Percentiles rank a stretch among this genome's conserved stretches.
These are phyloP conservation scores for Diatrype stigma DNA, from an alignment of 2,329 filamentous ascomycete genomes.

Conservation along the genomic window DNA sequence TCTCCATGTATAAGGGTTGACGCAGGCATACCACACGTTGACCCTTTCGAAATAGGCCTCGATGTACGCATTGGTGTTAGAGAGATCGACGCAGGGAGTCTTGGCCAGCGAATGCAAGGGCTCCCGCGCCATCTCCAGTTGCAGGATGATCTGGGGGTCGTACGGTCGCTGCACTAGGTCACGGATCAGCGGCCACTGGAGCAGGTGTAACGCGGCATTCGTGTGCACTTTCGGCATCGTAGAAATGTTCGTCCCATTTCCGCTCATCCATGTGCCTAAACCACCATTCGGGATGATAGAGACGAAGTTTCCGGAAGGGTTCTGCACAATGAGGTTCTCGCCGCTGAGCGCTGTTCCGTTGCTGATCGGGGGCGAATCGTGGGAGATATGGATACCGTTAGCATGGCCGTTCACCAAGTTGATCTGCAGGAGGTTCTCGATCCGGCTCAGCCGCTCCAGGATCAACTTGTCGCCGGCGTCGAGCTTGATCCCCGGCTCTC, in stretches of 20 bases:
- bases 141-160: slow-evolving; percentile 75
- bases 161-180: slow-evolving; percentile 74
- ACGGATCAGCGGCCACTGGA: slow-evolving; percentile 77
- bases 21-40: slow-evolving; percentile 81
- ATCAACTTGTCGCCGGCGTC: slow-evolving; percentile 85
- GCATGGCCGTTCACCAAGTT: slow-evolving; percentile 50
- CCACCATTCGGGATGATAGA: slow-evolving; percentile 59
- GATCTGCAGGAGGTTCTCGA: slow-evolving; percentile 74
- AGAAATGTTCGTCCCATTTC: slow-evolving; percentile 63
- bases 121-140: slow-evolving; percentile 75
- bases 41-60: slow-evolving; percentile 77
- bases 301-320: slow-evolving; percentile 41
- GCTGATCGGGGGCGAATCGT: slow-evolving; percentile 62
- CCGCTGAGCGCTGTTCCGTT: slow-evolving; percentile 58
- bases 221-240: slow-evolving; percentile 84
- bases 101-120: slow-evolving; percentile 66
- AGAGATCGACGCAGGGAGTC: slow-evolving; percentile 64
- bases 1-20: slow-evolving; percentile 77
- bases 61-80: slow-evolving; percentile 70
- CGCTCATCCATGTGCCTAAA: slow-evolving; percentile 66
- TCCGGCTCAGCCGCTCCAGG: slow-evolving; percentile 70
- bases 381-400: slow-evolving; percentile 51
- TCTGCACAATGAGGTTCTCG: slow-evolving; percentile 49
- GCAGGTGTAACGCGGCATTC: slow-evolving; percentile 71
- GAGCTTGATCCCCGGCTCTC: slow-evolving; percentile 81